Evolutionary conservation across 2,329 filamentous ascomycete species (phyloP), one percentile per base, ranked within the genome.

Genomic region (Byssoonygena ceratinophila): DNA sequence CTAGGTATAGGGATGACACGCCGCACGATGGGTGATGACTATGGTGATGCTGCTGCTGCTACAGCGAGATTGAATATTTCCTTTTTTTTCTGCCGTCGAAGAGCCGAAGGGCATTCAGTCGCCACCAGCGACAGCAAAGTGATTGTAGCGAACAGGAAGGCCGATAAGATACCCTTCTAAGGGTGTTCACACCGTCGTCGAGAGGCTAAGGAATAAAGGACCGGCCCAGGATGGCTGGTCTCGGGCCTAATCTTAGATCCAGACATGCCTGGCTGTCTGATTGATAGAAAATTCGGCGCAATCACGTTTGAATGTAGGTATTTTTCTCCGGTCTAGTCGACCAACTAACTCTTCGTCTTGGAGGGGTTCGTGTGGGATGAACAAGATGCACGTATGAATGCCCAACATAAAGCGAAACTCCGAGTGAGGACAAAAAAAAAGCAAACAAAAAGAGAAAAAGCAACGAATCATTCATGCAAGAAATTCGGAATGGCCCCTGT

Each of bases 301-400:
- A n/a, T n/a, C n/a, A n/a, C n/a, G n/a, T n/a, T n/a, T n/a, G n/a
- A n/a, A n/a, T n/a, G n/a, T n/a, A n/a, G n/a, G n/a, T n/a, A n/a
- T n/a, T n/a, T n/a, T n/a, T n/a, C n/a, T n/a, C n/a, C n/a, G n/a
- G n/a, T n/a, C n/a, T n/a, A n/a, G n/a, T n/a, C n/a, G n/a, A n/a
- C n/a, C n/a, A n/a, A n/a, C n/a, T n/a, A n/a, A n/a, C n/a, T n/a
- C n/a, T n/a, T n/a, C n/a, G n/a, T n/a, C n/a, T n/a, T n/a, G n/a
- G n/a, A n/a, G n/a, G n/a, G n/a, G 27, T 47, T 54, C 53, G 57
- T 53, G 51, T 55, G 49, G 39, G 40, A 44, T 55, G 52, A 52
- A 58, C 43, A 36, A 23, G 56, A 61, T 64, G 64, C 65, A 68
- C 61, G 68, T 61, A 68, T 68, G 63, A 65, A 63, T 71, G 68